Percentiles rank a stretch among this genome's conserved stretches.
These are phyloP conservation scores for Colletotrichum tofieldiae DNA, from an alignment of 2,329 filamentous ascomycete genomes.

Conservation along the genomic window DNA sequence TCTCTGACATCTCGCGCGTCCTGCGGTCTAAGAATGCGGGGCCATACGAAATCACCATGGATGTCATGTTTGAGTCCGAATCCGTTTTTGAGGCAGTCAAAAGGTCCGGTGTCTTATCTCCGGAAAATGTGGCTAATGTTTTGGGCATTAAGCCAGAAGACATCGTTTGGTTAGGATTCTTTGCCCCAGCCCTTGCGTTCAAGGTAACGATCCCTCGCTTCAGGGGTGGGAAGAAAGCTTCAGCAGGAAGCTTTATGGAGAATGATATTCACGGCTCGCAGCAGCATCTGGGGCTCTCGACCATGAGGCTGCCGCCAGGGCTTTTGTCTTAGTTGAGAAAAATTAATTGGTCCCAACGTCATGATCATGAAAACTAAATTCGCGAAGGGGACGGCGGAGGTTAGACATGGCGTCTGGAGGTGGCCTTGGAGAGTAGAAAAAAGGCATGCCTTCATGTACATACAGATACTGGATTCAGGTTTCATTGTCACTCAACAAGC, in stretches of 20 bases:
- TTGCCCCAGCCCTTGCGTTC: conserved; percentile 63
- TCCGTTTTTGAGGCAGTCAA: conserved; percentile 55
- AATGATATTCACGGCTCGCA: conserved; percentile 34
- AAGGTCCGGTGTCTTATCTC: conserved; percentile 53
- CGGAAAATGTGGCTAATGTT: conserved; percentile 52
- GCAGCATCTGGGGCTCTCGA: conserved; percentile 26
- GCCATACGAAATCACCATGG: conserved; percentile 67
- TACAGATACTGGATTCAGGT: neutral
- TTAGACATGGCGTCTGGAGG: neutral
- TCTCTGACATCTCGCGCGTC: conserved; percentile 56
- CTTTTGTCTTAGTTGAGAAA: conserved; percentile 12
- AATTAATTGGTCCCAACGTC: accelerated
- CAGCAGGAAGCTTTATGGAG: conserved; percentile 32
- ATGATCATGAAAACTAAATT: neutral
- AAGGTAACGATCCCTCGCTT: conserved; percentile 58
- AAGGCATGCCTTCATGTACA: neutral
- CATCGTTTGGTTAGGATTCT: conserved; percentile 58
- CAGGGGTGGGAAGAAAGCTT: conserved; percentile 12
- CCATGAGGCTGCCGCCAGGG: conserved; percentile 39
- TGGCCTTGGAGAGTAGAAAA: neutral
- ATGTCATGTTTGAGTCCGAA: conserved; percentile 62
- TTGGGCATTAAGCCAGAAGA: conserved; percentile 49
- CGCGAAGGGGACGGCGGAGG: neutral
- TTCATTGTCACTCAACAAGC: neutral
- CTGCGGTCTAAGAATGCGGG: conserved; percentile 67